Evolutionary conservation across 2,329 filamentous ascomycete genomes (phyloP), one percentile per base, ranked within the genome.

Genomic region (Fusarium sp.): DNA sequence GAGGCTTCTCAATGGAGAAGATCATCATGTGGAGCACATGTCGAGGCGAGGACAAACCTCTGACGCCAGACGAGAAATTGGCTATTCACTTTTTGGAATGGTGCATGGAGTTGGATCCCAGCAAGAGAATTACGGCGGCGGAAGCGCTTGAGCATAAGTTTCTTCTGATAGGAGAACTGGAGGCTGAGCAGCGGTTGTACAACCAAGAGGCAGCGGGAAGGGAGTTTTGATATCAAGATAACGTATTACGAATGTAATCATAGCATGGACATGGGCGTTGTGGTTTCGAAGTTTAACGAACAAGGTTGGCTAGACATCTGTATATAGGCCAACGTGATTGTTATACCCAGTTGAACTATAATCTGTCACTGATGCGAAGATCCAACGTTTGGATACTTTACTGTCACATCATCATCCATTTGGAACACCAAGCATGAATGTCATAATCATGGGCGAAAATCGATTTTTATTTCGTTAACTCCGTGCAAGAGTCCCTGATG

Each of bases 21-120:
- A 95, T 99, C 68, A 89, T 99, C 63, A 82, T 97, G 44, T 99
- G 95, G 95, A 95, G 92, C 72, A 97, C 92, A 25, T 91, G 91
- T 58, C 87, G 92, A 22, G 88, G 86, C 53, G 84, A 87, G 22
- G 78, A 80, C 6, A 81, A 81, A 50, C 78, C 80, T 2, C 75
- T 95, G 35, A 84, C 81, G 0, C 77, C 81, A 0, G 89, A 92
- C 24, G 92, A 95, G 78, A 86, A 85, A 69, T 80, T 90, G 58
- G 91, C 91, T 0, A 82, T 94, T 1, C 81, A 85, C 38, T 95
- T 96, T 71, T 75, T 96, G 58, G 82, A 85, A 45, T 78, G 84
- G 15, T 91, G 91, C 68, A 83, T 96, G 74, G 91, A 95, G 53
- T 80, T 93, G 43, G 91, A 96, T 71, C 91, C 92, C 0, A 80